A percentile compares a stretch with the other conserved stretches of the same genome.
Conservation (phyloP, 2,329 filamentous ascomycete species). For the Chlorencoelia australis region DNA sequence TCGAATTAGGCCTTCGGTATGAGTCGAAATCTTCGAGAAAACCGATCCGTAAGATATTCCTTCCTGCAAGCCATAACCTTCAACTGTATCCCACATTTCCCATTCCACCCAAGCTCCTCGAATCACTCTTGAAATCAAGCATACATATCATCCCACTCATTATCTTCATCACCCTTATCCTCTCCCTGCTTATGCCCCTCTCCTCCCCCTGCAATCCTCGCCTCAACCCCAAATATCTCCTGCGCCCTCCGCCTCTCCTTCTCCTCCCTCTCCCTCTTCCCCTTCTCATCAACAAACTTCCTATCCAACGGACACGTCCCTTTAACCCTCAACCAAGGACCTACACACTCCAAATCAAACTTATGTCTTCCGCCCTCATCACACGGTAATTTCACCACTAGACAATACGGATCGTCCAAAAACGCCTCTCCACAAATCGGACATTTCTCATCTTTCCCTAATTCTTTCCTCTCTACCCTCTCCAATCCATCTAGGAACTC, state of each 20-base stretch:
- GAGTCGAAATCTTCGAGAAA: too few species aligned
- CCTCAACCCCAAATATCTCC: conserved; percentile 21
- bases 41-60: too few species aligned
- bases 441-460: conserved; percentile 42
- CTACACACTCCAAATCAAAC: conserved; percentile 59
- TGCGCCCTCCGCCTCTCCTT: conserved; percentile 35
- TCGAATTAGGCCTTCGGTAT: too few species aligned
- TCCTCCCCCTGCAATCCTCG: conserved; percentile 20
- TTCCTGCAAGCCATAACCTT: too few species aligned
- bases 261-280: conserved; percentile 35
- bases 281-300: conserved; percentile 38
- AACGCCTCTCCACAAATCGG: conserved; percentile 54
- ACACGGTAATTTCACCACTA: conserved; percentile 57
- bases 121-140: too few species aligned
- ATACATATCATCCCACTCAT: conserved; percentile 42
- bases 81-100: too few species aligned
- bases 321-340: conserved; percentile 54
- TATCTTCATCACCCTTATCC: conserved; percentile 36
- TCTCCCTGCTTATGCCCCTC: conserved; percentile 6
- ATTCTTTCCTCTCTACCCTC: conserved; percentile 41
- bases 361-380: conserved; percentile 43
- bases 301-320: conserved; percentile 56
- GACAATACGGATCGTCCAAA: conserved; percentile 49
- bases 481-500: conserved; percentile 50
- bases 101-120: too few species aligned